Base-by-base conservation (phyloP, 139 green algal genomes). In the Volvox africanus region DNA sequence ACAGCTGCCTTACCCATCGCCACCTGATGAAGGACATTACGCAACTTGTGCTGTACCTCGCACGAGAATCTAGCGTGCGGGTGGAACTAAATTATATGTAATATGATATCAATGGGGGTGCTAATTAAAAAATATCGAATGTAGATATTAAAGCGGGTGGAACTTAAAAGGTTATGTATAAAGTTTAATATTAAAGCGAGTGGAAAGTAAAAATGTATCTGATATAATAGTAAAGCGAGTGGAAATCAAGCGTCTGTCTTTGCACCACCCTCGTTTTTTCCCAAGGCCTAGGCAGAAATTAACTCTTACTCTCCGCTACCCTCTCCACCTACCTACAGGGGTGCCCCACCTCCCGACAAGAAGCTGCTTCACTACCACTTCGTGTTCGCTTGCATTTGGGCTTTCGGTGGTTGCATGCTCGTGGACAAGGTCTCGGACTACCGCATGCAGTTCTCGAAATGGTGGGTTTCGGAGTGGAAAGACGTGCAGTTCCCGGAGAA, bases 371-470 rank as follows among this genome's bases (percentile, higher is more conserved):
- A 98, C 89, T 96, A 96, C 93, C 97, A 96, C 93, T 98, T 98
- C 95, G 96, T 97, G 80, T 98, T 98, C 93, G 96, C 95, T 2
- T 95, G 96, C 68, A 96, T 98, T 79, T 98, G 97, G 97, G 96
- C 96, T 1, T 98, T 98, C 92, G 97, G 97, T 28, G 95, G 44
- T 9, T 55, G 96, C n/a, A 95, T 88, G 20, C 94, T 98, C 86
- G 96, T 96, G 87, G 95, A 97, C 88, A 98, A 98, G 92, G 97
- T 55, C 44, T 98, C 87, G 97, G 97, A 92, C 96, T 99, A 93
- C 96, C 97, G 87, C 98, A 99, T 94, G 90, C 97, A 97, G 92
- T 99, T 98, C 92, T 96, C 98, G 95, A 98, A 98, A 93, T 99
- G 97, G 97, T 99, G 95, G 93, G 98, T 98, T 95, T 61, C 91